These are phyloP conservation scores for Rhizoclosmatium globosum DNA, from an alignment of 192 early-diverging fungal genomes.

Conservation along the genomic window DNA sequence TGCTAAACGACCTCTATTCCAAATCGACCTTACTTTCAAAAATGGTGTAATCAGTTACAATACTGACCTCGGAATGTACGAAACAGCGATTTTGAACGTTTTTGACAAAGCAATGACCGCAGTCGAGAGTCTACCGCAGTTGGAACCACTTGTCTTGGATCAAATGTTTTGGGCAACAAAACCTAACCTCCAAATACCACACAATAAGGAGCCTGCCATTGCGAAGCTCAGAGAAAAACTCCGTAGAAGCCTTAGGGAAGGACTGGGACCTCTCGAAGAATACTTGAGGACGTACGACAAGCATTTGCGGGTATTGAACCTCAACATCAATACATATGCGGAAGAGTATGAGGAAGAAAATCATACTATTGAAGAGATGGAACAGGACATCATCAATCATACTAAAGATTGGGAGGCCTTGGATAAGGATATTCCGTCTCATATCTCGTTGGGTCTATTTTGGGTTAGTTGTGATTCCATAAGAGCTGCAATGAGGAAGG, in stretches of 20 bases:
- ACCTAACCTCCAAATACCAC: slow-evolving; percentile 60
- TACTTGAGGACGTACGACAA: slow-evolving; percentile 62
- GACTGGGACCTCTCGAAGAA: slow-evolving; percentile 51
- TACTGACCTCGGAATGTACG: slow-evolving; percentile 53
- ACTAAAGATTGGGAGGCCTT: slow-evolving; percentile 65
- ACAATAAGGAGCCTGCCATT: slow-evolving; percentile 50
- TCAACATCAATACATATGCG: slow-evolving; percentile 58
- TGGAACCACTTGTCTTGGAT: slow-evolving; percentile 66
- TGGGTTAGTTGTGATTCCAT: slow-evolving; percentile 65
- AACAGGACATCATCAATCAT: slow-evolving; percentile 57
- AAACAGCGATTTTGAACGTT: slow-evolving; percentile 50
- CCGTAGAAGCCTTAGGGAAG: slow-evolving; percentile 41
- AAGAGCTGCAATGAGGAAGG: slow-evolving; percentile 60
- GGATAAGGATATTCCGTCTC: slow-evolving; percentile 66
- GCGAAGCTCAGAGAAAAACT: slow-evolving; percentile 45
- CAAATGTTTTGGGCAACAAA: slow-evolving; percentile 70
- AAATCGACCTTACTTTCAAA: slow-evolving; percentile 62
- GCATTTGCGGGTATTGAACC: slow-evolving; percentile 59
- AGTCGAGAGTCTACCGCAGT: slow-evolving; percentile 62
- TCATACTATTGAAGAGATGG: slow-evolving; percentile 65
- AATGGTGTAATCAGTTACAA: slow-evolving; percentile 62
- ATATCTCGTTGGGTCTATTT: slow-evolving; percentile 64
- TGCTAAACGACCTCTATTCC: slow-evolving; percentile 58
- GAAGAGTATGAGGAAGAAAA: slow-evolving; percentile 62
- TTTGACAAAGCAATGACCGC: slow-evolving; percentile 64